Evolutionary conservation across 345 rosid genomes (phyloP).

Genomic region (Rhizophora apiculata): DNA sequence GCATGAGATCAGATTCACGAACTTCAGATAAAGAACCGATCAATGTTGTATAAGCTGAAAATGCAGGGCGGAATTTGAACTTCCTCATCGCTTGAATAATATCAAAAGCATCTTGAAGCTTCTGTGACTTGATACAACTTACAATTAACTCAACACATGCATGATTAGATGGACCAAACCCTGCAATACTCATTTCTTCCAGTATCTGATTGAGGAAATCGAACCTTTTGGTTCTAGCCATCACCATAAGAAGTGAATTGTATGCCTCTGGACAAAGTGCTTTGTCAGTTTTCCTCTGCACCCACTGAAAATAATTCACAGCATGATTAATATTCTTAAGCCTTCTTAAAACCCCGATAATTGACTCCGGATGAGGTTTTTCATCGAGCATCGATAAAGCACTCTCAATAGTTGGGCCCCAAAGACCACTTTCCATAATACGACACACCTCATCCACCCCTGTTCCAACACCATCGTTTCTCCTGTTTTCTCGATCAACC

Average conservation of each 20-base stretch:
- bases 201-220: conserved; percentile 62
- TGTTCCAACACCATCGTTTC: conserved; percentile 31
- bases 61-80: conserved; percentile 87
- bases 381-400: conserved; percentile 48
- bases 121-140: conserved; percentile 56
- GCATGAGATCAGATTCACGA: conserved; percentile 64
- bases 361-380: conserved; percentile 50
- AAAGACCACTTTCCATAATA: conserved; percentile 56
- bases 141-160: conserved; percentile 55
- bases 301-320: conserved; percentile 67
- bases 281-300: conserved; percentile 53
- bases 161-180: conserved; percentile 63
- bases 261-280: conserved; percentile 71
- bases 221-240: conserved; percentile 55
- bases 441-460: conserved; percentile 48
- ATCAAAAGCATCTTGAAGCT: conserved; percentile 72
- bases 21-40: conserved; percentile 75
- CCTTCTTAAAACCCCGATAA: conserved; percentile 66
- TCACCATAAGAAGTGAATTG: conserved; percentile 71
- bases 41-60: conserved; percentile 82
- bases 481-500: conserved; percentile 34
- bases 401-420: conserved; percentile 69
- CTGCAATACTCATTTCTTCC: conserved; percentile 85
- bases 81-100: conserved; percentile 76
- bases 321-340: conserved; percentile 60